Base-by-base conservation (phyloP, 2,329 filamentous ascomycete genomes). In the Tolypocladium guangdongense region DNA sequence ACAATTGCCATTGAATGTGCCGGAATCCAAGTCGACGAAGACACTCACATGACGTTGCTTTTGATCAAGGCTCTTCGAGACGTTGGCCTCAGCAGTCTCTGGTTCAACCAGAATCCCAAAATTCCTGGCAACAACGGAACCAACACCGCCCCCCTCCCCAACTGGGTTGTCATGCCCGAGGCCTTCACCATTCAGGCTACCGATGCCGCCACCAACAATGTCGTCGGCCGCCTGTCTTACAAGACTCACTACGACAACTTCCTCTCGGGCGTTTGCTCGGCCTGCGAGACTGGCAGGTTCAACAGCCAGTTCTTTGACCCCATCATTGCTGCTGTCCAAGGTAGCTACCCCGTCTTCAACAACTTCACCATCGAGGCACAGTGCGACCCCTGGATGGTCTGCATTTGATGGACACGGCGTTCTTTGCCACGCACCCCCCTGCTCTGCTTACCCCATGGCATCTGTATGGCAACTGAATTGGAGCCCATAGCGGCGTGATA, bases 101-200 rank as follows among this genome's bases (percentile, higher is more conserved):
- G 67, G 64, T 71, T 71, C 59, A 71, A 69, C 52, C 68, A 71
- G 54, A 71, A 68, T 38, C 69, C 69, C 11, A 56, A 59, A n/a
- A 59, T 71, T 14, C 69, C 69, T 18, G 63, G 64, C 4, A 63
- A 60, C 43, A 64, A 62, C 52, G 62, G 59, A 32, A 63, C 62
- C 53, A 65, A 63, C 51, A 51, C 59, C 0, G 63, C 66, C 14
- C 57, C 66, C 14, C 57, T 58, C 2, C 51, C 62, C 4, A 67
- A 61, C 53, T 71, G 69, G 69, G 68, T 71, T 6, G 63, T 71
- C 39, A 71, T 71, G 67, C 69, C 69, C 0, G 68, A 71, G 51
- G 60, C 66, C 1, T 70, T 71, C 52, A 67, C 60, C 20, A 57
- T 71, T 33, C 60, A 64, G 48, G 69, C 67, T 2, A 64, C 63